Conservation (phyloP, 257 asterid species). For the Fraxinus anomala region DNA sequence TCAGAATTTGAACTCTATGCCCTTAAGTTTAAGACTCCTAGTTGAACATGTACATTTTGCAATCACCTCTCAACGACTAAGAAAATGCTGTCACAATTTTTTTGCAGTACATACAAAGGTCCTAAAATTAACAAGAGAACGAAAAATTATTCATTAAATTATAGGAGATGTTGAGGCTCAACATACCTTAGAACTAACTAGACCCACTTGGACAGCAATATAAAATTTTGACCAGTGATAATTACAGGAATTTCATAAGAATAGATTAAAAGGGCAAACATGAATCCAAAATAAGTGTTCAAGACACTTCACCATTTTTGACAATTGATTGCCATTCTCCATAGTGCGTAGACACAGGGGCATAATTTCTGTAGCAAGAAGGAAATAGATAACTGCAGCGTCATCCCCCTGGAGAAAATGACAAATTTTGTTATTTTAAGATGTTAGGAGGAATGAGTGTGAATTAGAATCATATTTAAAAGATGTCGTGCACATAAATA, state of each 20-base stretch:
- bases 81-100: background rate
- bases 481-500: background rate
- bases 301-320: slow-evolving; percentile 37
- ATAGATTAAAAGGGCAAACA: background rate
- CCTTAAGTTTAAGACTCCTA: too few relatives aligned
- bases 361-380: slow-evolving; percentile 41
- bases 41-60: too few relatives aligned
- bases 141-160: too few relatives aligned
- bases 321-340: slow-evolving; percentile 36
- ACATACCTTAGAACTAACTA: background rate
- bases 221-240: background rate
- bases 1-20: background rate
- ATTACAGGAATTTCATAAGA: background rate
- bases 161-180: background rate
- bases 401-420: slow-evolving; percentile 33
- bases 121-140: background rate
- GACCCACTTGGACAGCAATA: background rate
- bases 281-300: background rate
- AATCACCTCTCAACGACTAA: background rate
- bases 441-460: background rate
- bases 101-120: background rate
- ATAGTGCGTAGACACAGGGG: slow-evolving; percentile 39
- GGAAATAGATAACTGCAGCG: slow-evolving; percentile 28
- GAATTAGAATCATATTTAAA: background rate
- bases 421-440: background rate